Percentiles rank a stretch among this genome's conserved stretches.
Evolutionary conservation across 768 basidiomycete species (phyloP).

Genomic region (Collybiopsis luxurians): DNA sequence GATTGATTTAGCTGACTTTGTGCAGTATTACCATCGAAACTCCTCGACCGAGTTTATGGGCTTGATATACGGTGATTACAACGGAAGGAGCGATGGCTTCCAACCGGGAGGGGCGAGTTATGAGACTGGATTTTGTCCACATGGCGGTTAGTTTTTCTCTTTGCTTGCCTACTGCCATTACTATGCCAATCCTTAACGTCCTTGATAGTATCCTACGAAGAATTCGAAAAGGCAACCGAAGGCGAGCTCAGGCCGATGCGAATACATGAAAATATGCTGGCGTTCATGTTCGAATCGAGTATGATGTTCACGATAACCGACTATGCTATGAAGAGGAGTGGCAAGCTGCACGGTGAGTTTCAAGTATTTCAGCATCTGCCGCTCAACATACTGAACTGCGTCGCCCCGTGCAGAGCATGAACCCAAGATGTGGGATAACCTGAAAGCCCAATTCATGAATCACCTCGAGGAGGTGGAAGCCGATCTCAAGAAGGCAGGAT

Average conservation of each 20-base stretch:
- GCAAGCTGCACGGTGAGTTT: constrained; percentile 53
- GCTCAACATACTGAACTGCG: not conserved
- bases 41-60: constrained; percentile 64
- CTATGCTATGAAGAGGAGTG: constrained; percentile 57
- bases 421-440: constrained; percentile 64
- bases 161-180: not conserved
- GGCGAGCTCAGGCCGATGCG: constrained; percentile 48
- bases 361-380: not conserved
- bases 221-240: constrained; percentile 56
- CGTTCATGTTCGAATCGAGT: constrained; percentile 64
- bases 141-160: constrained; percentile 44
- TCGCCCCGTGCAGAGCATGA: constrained; percentile 44
- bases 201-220: constrained; percentile 62
- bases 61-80: constrained; percentile 59
- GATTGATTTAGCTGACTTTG: not conserved
- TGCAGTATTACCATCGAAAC: constrained; percentile 64
- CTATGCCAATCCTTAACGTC: not conserved
- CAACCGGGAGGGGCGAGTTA: constrained; percentile 60
- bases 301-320: constrained; percentile 65
- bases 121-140: constrained; percentile 63
- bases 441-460: constrained; percentile 56
- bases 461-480: constrained; percentile 55
- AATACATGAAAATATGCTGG: constrained; percentile 52
- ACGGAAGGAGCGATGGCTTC: constrained; percentile 62
- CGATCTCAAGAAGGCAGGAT: constrained; percentile 40